A percentile compares a stretch with the other conserved stretches of the same genome.
Conservation (phyloP, 805 yeast genomes). For the Candida railenensis region DNA sequence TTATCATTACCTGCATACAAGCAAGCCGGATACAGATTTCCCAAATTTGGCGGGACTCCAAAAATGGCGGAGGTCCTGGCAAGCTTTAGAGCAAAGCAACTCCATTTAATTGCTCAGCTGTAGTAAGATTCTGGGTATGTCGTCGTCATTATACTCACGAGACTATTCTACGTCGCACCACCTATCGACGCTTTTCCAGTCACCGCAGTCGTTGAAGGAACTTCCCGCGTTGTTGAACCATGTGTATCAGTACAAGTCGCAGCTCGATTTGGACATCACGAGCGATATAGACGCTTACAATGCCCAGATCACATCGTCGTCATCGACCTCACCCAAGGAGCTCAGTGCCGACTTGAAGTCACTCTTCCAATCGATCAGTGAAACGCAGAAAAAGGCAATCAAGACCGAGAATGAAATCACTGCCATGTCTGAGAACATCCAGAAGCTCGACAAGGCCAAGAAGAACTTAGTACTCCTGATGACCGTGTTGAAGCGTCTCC, state of each 20-base stretch:
- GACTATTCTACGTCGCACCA: slow-evolving; percentile 57
- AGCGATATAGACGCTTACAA: slow-evolving; percentile 35
- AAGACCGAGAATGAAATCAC: slow-evolving; percentile 63
- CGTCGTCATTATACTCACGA: slow-evolving; percentile 19
- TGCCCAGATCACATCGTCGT: slow-evolving; percentile 7
- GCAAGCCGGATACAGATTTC: too few species aligned
- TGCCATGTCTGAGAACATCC: slow-evolving; percentile 73
- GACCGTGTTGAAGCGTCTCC: slow-evolving; percentile 82
- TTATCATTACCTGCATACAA: too few species aligned
- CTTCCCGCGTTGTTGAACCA: slow-evolving; percentile 51
- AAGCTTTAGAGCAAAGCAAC: too few species aligned
- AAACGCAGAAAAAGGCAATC: slow-evolving; percentile 48
- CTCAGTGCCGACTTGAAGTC: slow-evolving; percentile 32
- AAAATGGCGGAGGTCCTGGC: too few species aligned
- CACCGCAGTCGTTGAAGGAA: slow-evolving; percentile 49
- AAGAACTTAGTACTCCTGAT: slow-evolving; percentile 79
- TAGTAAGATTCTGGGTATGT: too few species aligned
- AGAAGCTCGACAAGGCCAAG: slow-evolving; percentile 77
- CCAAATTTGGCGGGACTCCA: too few species aligned
- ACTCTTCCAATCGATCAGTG: slow-evolving; percentile 45
- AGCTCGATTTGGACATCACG: slow-evolving; percentile 46
- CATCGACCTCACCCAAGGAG: slow-evolving; percentile 16
- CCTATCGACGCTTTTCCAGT: slow-evolving; percentile 48
- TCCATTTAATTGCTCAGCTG: too few species aligned
- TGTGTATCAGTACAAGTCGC: slow-evolving; percentile 49